phyloP scores from a whole-genome alignment of 1,139 yeast genomes.

The Diutina neorugosa region DNA sequence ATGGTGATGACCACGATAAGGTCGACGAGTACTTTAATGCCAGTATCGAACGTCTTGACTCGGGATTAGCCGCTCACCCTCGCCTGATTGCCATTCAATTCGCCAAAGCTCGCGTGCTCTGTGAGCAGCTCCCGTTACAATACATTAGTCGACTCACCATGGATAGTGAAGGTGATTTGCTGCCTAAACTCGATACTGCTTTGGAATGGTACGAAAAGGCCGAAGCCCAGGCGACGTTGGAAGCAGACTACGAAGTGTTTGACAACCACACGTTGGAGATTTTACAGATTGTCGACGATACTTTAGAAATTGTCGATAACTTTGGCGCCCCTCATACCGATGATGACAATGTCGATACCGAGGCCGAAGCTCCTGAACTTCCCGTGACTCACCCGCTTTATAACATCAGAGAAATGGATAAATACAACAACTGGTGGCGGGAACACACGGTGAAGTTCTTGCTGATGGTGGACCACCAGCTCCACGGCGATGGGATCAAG shows the following conservation, averaged over 20 bases:
- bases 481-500: constrained; percentile 1
- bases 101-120: constrained; percentile 41
- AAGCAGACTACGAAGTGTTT: constrained; percentile 16
- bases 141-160: constrained; percentile 36
- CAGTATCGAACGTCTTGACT: constrained; percentile 56
- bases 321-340: constrained; percentile 42
- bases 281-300: constrained; percentile 47
- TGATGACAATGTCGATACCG: constrained; percentile 21
- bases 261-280: constrained; percentile 35
- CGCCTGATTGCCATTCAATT: constrained; percentile 34
- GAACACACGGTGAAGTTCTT: constrained; percentile 35
- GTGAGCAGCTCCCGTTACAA: constrained; percentile 48
- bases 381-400: constrained; percentile 42
- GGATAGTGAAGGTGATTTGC: constrained; percentile 15
- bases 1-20: constrained; percentile 23
- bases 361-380: constrained; percentile 22
- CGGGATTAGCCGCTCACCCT: constrained; percentile 43
- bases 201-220: constrained; percentile 33
- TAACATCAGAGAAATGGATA: constrained; percentile 22
- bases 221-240: constrained; percentile 19
- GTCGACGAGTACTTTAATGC: constrained; percentile 51
- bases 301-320: constrained; percentile 52
- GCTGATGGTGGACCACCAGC: constrained; percentile 16
- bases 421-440: constrained; percentile 45
- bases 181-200: constrained; percentile 24